Percentiles rank a stretch among this genome's conserved stretches.
Evolutionary conservation across 306 rosid species (phyloP).

Genomic region (Vachellia collinsii): DNA sequence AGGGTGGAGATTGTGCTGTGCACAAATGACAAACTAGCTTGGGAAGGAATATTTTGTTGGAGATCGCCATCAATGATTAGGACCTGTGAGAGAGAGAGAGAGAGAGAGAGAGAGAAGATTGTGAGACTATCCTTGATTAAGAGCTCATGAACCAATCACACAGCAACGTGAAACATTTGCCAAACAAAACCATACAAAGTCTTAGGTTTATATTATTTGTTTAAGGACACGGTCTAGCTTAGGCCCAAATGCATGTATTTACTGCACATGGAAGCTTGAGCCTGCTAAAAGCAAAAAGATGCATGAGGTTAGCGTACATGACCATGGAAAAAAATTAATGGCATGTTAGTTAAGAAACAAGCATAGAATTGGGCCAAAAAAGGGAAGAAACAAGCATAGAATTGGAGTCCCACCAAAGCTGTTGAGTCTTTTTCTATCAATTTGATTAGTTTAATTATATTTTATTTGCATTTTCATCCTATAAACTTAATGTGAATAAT

Average conservation of each 20-base stretch:
- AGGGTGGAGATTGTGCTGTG: conserved; percentile 40
- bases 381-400: no score
- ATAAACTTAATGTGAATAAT: no score
- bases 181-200: background rate
- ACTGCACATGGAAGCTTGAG: no score
- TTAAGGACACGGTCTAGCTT: background rate
- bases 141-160: background rate
- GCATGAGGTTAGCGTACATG: no score
- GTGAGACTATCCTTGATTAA: background rate
- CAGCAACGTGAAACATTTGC: background rate
- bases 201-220: background rate
- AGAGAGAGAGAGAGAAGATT: background rate
- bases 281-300: no score
- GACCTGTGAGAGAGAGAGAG: conserved; percentile 19
- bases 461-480: no score
- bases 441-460: no score
- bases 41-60: conserved; percentile 62
- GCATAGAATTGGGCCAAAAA: no score
- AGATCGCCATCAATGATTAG: conserved; percentile 51
- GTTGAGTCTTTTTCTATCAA: no score
- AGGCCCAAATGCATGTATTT: background rate
- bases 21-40: conserved; percentile 57
- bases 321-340: no score
- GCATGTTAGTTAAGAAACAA: no score
- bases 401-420: no score